Evolutionary conservation across 2,329 filamentous ascomycete species (phyloP), one percentile per base, ranked within the genome.

Genomic region (Aspergillus fumigatus): DNA sequence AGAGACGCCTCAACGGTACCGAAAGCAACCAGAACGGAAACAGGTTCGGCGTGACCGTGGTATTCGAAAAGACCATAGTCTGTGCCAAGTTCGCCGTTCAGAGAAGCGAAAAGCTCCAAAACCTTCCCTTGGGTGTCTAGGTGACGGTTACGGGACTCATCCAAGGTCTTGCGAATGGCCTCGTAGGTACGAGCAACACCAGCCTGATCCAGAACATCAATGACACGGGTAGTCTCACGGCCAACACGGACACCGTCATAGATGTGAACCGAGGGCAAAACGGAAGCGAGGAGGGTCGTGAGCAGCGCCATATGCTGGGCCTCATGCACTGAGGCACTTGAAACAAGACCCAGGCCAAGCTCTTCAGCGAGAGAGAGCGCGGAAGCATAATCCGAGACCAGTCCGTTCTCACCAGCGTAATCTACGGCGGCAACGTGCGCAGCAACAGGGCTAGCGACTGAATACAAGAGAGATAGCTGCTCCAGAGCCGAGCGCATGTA

Each of bases 21-120:
- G 66, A 99, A 97, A 48, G 91, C 89, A 29, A 97, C 92, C 35
- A 97, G 79, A 17, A 99, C 91, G 9, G 87, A 86, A 62, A 93
- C 89, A 3, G 94, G 85, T 47, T 85, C 79, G 50, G 84, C 79
- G 70, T 97, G 91, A 25, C 94, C 94, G 67, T 88, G 84, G 78
- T 99, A 99, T 77, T 99, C 94, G 66, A 97, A 99, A 6, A 91
- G 85, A 67, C 88, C 84, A 73, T 99, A 99, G 63, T 93, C 87
- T 48, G 94, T 97, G 57, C 93, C 94, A 25, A 99, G 86, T 78
- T 97, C 92, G 60, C 86, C 85, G 75, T 97, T 99, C 77, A 95
- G 87, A 23, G 87, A 82, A 61, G 84, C 82, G 51, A 95, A 79
- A 7, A 93, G 77, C 64, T 85, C 85, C 48, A 87, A 73, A n/a